Evolutionary conservation across 306 rosid genomes (phyloP).

Genomic region (Prosopis cineraria): DNA sequence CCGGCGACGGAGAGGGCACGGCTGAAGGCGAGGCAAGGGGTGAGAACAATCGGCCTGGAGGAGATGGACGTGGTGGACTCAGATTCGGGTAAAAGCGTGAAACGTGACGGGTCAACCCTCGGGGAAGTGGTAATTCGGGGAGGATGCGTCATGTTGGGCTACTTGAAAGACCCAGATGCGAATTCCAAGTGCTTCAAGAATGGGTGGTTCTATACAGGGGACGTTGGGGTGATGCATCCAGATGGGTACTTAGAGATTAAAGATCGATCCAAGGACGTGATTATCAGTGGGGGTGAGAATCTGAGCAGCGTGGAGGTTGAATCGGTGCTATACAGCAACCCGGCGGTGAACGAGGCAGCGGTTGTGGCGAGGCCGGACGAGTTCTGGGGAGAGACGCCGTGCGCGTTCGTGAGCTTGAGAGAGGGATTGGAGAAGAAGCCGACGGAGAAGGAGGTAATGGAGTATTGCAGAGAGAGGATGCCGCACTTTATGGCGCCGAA

Average conservation of each 20-base stretch:
- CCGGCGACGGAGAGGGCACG: conserved; percentile 67
- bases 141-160: conserved; percentile 60
- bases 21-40: conserved; percentile 77
- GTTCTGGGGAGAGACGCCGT: conserved; percentile 82
- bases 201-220: conserved; percentile 75
- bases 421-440: conserved; percentile 33
- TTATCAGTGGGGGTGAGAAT: conserved; percentile 81
- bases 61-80: conserved; percentile 56
- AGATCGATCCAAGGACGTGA: conserved; percentile 75
- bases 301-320: conserved; percentile 86
- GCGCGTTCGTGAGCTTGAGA: conserved; percentile 70
- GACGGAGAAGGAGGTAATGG: conserved; percentile 52
- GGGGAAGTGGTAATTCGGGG: conserved; percentile 73
- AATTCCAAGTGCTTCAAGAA: conserved; percentile 41
- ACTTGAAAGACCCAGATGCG: conserved; percentile 56
- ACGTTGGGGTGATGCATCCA: conserved; percentile 66
- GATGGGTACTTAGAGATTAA: conserved; percentile 77
- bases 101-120: conserved; percentile 42
- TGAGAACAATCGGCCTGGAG: conserved; percentile 46
- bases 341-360: conserved; percentile 72
- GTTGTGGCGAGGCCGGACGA: conserved; percentile 74
- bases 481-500: conserved; percentile 69
- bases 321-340: conserved; percentile 50
- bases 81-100: conserved; percentile 38
- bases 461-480: conserved; percentile 54